phyloP scores from a whole-genome alignment of 805 yeast species.

The Trichomonascus vanleenenianus region DNA sequence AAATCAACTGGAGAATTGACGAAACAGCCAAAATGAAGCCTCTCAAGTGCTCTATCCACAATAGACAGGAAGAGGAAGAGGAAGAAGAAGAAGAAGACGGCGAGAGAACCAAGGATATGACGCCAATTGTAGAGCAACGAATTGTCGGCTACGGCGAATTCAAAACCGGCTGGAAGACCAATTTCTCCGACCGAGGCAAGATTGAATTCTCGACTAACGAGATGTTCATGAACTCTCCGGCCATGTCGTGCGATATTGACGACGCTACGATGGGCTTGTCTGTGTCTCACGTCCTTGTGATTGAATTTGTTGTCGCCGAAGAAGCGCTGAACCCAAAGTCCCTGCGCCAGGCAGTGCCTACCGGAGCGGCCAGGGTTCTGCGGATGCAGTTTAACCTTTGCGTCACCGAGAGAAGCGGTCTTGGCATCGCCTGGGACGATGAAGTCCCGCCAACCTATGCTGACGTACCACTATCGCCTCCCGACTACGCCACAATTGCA shows the following conservation, averaged over 20 bases:
- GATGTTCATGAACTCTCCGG: constrained; percentile 35
- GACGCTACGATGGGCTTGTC: constrained; percentile 75
- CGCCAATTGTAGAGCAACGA: no score
- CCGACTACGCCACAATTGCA: constrained; percentile 48
- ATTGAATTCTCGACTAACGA: constrained; percentile 48
- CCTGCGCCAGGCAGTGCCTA: constrained; percentile 33
- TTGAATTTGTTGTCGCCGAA: constrained; percentile 93
- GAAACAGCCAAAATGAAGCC: constrained; percentile 62
- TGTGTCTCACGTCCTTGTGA: constrained; percentile 67
- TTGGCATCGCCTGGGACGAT: constrained; percentile 97
- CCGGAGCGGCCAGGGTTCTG: constrained; percentile 91
- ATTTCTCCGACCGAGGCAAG: constrained; percentile 67
- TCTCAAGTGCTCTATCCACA: constrained; percentile 41
- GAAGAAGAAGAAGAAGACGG: constrained; percentile 1
- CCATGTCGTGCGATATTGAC: constrained; percentile 69
- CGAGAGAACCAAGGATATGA: constrained; percentile 48
- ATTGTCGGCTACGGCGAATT: constrained; percentile 72
- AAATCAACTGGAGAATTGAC: constrained; percentile 81
- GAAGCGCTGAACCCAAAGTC: constrained; percentile 37
- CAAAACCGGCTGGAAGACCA: constrained; percentile 93
- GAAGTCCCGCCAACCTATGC: constrained; percentile 97
- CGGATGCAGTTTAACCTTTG: constrained; percentile 88
- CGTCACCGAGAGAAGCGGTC: constrained; percentile 84
- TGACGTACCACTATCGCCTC: constrained; percentile 83
- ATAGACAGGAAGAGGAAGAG: constrained; percentile 27